These are phyloP conservation scores for Boletus pseudopeckii DNA, from an alignment of 768 basidiomycete species.

Conservation along the genomic window DNA sequence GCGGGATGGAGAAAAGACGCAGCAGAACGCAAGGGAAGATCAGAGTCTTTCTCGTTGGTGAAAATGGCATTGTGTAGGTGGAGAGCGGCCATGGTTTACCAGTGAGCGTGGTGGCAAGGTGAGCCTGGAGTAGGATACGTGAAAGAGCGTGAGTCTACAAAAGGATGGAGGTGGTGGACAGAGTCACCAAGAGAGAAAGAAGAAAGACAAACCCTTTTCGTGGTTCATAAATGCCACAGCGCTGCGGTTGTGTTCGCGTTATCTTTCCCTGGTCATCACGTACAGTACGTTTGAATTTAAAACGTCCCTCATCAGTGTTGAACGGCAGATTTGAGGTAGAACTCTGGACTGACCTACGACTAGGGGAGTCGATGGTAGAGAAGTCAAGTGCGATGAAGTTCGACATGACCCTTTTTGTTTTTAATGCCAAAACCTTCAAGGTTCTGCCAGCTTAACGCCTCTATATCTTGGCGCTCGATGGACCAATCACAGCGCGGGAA, in stretches of 20 bases:
- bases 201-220: constrained; percentile 13
- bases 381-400: neutral
- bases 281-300: neutral
- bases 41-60: constrained; percentile 30
- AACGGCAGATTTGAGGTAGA: neutral
- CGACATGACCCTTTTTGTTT: constrained; percentile 17
- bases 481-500: constrained; percentile 18
- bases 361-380: neutral
- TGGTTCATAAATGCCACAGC: constrained; percentile 13
- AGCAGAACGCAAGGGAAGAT: constrained; percentile 19
- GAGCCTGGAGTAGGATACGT: constrained; percentile 5
- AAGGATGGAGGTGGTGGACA: neutral
- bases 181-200: constrained; percentile 9
- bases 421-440: constrained; percentile 7
- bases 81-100: constrained; percentile 51
- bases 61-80: constrained; percentile 56
- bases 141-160: constrained; percentile 15
- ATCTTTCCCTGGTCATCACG: constrained; percentile 10
- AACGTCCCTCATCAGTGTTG: neutral
- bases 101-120: constrained; percentile 15
- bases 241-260: constrained; percentile 1
- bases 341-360: constrained; percentile 11
- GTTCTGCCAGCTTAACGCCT: constrained; percentile 10
- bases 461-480: constrained; percentile 6
- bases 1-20: constrained; percentile 19